Evolutionary conservation across 805 yeast species (phyloP), one percentile per base, ranked within the genome.

Genomic region (Pichia cephalocereana): DNA sequence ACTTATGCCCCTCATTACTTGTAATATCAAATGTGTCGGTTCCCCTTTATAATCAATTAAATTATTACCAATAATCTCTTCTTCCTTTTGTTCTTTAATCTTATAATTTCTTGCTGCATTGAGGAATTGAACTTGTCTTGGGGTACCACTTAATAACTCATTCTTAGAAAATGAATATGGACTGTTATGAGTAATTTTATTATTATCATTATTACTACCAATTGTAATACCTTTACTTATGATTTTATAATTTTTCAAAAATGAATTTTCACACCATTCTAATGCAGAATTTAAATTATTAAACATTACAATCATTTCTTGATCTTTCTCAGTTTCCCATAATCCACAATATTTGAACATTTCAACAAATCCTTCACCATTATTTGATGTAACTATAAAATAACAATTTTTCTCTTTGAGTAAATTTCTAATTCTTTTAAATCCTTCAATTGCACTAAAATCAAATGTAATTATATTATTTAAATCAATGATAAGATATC

Each of bases 211-310:
- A 18, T 42, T 39, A 27, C 8, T 32, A 27, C 31, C 41, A 23
- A 12, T 43, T 30, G 4, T 38, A 28, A 12, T 40, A n/a, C 28
- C 17, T 28, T 36, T 27, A 12, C 40, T 44, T 15, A 61, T 42
- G 15, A 57, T 68, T 55, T 74, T 79, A 62, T 82, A 83, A 30
- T 80, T 77, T 45, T 76, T 71, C 57, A 93, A 72, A 56, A 90
- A 88, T 57, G 83, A 82, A 66, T 93, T 91, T 64, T 93, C 99
- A 70, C 97, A 88, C 96, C 96, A 91, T 65, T 93, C 98, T 40
- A 93, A 72, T 0, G 96, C 96, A 47, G 84, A 77, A 61, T 93
- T 93, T 57, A 93, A 72, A 46, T 86, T 84, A 47, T 76, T 77
- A 61, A 89, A 91, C 41, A 90, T 71, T 56, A 80, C 81, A 50